phyloP scores from a whole-genome alignment of 257 asterid genomes.

The Coffea canephora region DNA sequence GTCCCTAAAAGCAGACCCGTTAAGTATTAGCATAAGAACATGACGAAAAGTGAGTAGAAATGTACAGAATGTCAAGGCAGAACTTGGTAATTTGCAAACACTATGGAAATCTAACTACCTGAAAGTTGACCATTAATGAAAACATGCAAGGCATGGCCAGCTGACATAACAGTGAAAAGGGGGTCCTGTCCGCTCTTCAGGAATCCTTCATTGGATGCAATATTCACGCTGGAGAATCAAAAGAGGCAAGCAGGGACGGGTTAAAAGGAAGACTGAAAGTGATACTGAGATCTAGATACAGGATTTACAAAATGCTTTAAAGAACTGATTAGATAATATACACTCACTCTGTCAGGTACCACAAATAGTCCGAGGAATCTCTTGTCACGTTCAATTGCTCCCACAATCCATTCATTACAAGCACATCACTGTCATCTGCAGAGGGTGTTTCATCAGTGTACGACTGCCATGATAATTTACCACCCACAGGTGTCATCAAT shows the following conservation, averaged over 20 bases:
- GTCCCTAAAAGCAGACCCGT: constrained; percentile 40
- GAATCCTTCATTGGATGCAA: constrained; percentile 68
- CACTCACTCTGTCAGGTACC: constrained; percentile 90
- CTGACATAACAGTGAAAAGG: constrained; percentile 69
- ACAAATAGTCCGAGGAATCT: constrained; percentile 81
- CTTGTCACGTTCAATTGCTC: constrained; percentile 77
- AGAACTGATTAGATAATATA: constrained; percentile 8
- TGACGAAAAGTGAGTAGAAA: background rate
- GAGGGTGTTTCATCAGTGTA: constrained; percentile 67
- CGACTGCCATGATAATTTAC: constrained; percentile 68
- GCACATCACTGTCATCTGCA: constrained; percentile 54
- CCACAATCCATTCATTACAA: constrained; percentile 50
- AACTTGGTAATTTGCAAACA: background rate
- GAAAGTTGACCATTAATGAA: constrained; percentile 64
- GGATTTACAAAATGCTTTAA: background rate
- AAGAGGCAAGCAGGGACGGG: background rate
- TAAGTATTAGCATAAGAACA: background rate
- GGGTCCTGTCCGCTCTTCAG: constrained; percentile 56
- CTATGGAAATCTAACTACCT: constrained; percentile 39
- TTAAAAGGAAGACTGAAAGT: background rate
- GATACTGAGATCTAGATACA: background rate
- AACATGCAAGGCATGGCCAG: constrained; percentile 87
- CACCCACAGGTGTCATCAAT: constrained; percentile 52
- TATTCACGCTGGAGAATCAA: constrained; percentile 49
- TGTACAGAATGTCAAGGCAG: background rate